Percentiles rank a stretch among this genome's conserved stretches.
phyloP scores from a whole-genome alignment of 768 basidiomycete genomes.

The Boletus fagicola region DNA sequence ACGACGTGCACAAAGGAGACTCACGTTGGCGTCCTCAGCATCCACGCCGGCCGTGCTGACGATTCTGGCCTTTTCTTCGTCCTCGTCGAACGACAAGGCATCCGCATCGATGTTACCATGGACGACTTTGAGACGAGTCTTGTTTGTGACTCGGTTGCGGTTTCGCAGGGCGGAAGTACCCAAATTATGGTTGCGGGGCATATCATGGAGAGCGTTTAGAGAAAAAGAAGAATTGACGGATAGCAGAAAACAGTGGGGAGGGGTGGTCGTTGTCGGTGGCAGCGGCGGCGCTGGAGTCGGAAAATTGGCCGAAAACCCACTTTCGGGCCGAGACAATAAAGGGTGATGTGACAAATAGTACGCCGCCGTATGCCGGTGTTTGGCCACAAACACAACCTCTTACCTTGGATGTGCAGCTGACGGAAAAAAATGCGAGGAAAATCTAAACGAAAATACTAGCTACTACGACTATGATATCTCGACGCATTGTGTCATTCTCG shows the following conservation, averaged over 20 bases:
- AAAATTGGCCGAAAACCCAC: conserved; percentile 61
- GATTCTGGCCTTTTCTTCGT: conserved; percentile 80
- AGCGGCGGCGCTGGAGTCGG: conserved; percentile 57
- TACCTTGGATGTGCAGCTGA: conserved; percentile 21
- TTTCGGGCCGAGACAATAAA: conserved; percentile 53
- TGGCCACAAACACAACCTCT: conserved; percentile 30
- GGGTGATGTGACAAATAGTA: conserved; percentile 29
- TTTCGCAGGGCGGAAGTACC: conserved; percentile 79
- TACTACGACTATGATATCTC: conserved; percentile 14
- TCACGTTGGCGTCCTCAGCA: conserved; percentile 91
- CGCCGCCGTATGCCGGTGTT: conserved; percentile 33
- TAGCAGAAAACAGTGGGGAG: conserved; percentile 26
- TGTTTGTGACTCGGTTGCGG: conserved; percentile 89
- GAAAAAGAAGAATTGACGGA: conserved; percentile 41
- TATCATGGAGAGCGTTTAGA: conserved; percentile 65
- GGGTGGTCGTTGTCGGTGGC: conserved; percentile 47
- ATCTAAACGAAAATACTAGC: conserved; percentile 11
- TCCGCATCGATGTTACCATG: conserved; percentile 81
- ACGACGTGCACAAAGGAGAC: conserved; percentile 41
- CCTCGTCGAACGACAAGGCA: conserved; percentile 76
- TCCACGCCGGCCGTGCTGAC: conserved; percentile 86
- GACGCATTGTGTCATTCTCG: not conserved
- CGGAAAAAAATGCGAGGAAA: conserved; percentile 5
- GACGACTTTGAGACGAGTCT: conserved; percentile 83
- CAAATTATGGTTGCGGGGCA: conserved; percentile 80